phyloP scores from a whole-genome alignment of 345 rosid species.

The Balakata baccata region DNA sequence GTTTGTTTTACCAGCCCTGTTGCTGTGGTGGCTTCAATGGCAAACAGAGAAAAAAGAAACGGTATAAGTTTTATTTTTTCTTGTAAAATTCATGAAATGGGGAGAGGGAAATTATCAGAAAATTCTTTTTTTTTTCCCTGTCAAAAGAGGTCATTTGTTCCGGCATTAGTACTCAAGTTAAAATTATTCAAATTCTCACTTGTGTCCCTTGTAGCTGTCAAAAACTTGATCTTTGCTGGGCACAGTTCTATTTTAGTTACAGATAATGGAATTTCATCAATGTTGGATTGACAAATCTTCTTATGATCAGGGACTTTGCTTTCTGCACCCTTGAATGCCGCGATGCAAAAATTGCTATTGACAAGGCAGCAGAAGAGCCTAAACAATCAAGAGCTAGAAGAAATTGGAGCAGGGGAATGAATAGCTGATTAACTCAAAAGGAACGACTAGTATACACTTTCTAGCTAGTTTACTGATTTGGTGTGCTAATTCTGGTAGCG shows the following conservation, averaged over 20 bases:
- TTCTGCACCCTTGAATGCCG: constrained; percentile 41
- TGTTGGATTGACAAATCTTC: background rate
- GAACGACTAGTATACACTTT: background rate
- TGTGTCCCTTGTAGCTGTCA: background rate
- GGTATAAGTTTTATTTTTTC: too few species aligned
- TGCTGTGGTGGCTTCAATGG: too few species aligned
- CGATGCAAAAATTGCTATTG: constrained; percentile 14
- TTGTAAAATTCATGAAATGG: background rate
- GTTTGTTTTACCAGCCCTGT: too few species aligned
- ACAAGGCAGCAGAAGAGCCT: constrained; percentile 12
- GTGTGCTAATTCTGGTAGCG: constrained; percentile 6
- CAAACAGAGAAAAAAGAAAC: background rate
- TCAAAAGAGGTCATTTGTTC: background rate
- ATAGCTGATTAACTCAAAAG: constrained; percentile 1
- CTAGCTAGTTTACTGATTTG: background rate
- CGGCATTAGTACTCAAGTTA: background rate
- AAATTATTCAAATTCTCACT: background rate
- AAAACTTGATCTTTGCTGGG: background rate
- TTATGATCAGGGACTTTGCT: constrained; percentile 28
- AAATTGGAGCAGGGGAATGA: constrained; percentile 11
- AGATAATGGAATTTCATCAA: too few species aligned
- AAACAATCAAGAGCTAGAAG: constrained; percentile 8
- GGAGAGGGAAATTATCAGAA: too few species aligned
- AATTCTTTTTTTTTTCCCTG: too few species aligned
- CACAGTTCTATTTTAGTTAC: background rate